Conservation (phyloP, 2,329 filamentous ascomycete species). For the Ceratocystis lukuohia region DNA sequence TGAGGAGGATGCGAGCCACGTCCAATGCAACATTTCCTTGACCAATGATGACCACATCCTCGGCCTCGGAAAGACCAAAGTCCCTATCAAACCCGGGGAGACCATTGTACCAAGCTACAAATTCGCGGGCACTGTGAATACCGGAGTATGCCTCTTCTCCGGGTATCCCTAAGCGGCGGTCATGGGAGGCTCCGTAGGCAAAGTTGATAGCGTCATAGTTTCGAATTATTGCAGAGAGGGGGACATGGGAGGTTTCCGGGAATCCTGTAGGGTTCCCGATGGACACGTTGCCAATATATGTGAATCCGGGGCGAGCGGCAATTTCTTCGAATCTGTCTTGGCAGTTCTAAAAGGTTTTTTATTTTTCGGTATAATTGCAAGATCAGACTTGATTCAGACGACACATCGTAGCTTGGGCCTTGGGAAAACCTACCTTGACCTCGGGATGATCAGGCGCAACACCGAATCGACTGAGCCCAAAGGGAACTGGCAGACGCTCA, state of each 20-base stretch:
- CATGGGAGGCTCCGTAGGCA: constrained; percentile 79
- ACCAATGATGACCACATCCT: constrained; percentile 77
- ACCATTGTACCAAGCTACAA: constrained; percentile 98
- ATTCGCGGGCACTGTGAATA: constrained; percentile 77
- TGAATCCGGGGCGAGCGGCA: constrained; percentile 67
- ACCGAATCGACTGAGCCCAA: constrained; percentile 81
- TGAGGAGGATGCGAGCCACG: constrained; percentile 75
- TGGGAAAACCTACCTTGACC: constrained; percentile 58
- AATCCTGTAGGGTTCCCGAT: constrained; percentile 43
- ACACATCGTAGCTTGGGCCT: background rate
- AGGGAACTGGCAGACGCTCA: constrained; percentile 82
- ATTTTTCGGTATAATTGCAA: background rate
- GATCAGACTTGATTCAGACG: background rate
- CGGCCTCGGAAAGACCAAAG: constrained; percentile 54
- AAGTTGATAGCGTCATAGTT: constrained; percentile 91
- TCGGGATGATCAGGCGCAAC: constrained; percentile 98
- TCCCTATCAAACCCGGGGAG: constrained; percentile 62
- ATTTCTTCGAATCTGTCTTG: constrained; percentile 88
- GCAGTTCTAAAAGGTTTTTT: constrained; percentile 53
- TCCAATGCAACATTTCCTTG: constrained; percentile 95
- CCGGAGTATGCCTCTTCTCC: constrained; percentile 62
- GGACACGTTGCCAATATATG: constrained; percentile 79
- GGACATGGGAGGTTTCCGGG: constrained; percentile 24
- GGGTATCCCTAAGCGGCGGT: constrained; percentile 63
- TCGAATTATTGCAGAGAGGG: constrained; percentile 50